These are phyloP conservation scores for Phytophthora nicotianae DNA, from an alignment of 352 stramenopile species.

Conservation along the genomic window DNA sequence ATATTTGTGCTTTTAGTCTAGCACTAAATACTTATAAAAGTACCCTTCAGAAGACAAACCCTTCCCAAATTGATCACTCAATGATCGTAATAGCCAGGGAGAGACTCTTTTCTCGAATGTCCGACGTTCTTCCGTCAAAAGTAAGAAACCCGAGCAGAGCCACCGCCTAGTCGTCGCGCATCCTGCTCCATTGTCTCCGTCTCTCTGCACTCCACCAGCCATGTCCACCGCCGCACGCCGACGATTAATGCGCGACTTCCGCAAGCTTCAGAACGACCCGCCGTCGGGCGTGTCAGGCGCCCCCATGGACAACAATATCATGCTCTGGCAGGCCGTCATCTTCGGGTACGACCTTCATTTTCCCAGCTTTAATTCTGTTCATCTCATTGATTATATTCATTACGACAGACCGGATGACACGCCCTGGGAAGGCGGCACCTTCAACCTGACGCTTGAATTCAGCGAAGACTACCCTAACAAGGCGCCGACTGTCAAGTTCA, in stretches of 20 bases:
- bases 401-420: constrained; percentile 95
- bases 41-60: constrained; percentile 8
- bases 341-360: constrained; percentile 67
- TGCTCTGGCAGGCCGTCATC: constrained; percentile 95
- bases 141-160: constrained; percentile 7
- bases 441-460: constrained; percentile 99
- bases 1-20: no score
- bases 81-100: constrained; percentile 11
- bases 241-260: constrained; percentile 98
- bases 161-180: constrained; percentile 5
- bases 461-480: constrained; percentile 99
- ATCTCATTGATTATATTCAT: constrained; percentile 5
- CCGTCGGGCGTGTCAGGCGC: constrained; percentile 96
- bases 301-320: constrained; percentile 99
- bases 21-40: no score
- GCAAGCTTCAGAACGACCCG: constrained; percentile 98
- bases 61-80: constrained; percentile 5
- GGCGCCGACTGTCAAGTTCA: constrained; percentile 97
- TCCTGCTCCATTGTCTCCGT: not conserved
- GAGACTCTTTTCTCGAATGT: constrained; percentile 30
- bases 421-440: constrained; percentile 98
- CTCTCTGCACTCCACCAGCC: constrained; percentile 6
- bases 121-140: constrained; percentile 17
- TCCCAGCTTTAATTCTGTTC: not conserved
- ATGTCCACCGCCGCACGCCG: constrained; percentile 96